Conservation (phyloP, 75 land plant genomes). For the Selaginella moellendorffii region DNA sequence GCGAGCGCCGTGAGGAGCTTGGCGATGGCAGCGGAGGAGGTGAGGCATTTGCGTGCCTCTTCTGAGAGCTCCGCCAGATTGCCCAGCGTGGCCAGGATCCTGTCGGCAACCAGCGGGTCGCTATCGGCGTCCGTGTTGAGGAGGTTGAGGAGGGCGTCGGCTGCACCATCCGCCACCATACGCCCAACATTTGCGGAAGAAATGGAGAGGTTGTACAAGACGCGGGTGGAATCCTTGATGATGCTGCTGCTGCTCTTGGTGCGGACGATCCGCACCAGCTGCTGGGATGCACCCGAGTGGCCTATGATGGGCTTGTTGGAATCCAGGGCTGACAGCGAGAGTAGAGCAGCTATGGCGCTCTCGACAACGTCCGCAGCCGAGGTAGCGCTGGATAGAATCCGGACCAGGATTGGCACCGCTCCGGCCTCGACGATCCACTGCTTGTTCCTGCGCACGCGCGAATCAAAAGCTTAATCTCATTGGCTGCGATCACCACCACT, state of each 20-base stretch:
- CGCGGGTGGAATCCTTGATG: constrained; percentile 43
- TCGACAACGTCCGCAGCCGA: constrained; percentile 12
- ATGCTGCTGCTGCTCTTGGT: constrained; percentile 11
- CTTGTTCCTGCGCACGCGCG: constrained; percentile 44
- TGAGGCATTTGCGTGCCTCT: constrained; percentile 43
- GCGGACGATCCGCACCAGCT: constrained; percentile 25
- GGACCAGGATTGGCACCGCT: constrained; percentile 55
- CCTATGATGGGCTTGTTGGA: constrained; percentile 58
- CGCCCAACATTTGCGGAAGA: constrained; percentile 24
- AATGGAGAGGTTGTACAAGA: constrained; percentile 75
- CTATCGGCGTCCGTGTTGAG: constrained; percentile 14
- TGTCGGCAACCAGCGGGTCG: constrained; percentile 9
- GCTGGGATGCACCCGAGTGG: constrained; percentile 47
- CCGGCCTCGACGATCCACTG: constrained; percentile 63
- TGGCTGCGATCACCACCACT: not conserved
- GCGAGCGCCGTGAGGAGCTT: not conserved
- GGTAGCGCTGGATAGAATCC: constrained; percentile 16
- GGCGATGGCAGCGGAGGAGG: not conserved
- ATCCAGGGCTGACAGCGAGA: constrained; percentile 57
- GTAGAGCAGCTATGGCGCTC: constrained; percentile 47
- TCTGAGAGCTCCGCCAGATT: constrained; percentile 37
- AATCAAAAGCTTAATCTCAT: no score
- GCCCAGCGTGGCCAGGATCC: constrained; percentile 42
- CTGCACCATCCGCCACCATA: constrained; percentile 35
- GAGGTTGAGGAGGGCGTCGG: constrained; percentile 25